These are phyloP conservation scores for Periglandula ipomoeae DNA, from an alignment of 2,329 filamentous ascomycete genomes.

Conservation along the genomic window DNA sequence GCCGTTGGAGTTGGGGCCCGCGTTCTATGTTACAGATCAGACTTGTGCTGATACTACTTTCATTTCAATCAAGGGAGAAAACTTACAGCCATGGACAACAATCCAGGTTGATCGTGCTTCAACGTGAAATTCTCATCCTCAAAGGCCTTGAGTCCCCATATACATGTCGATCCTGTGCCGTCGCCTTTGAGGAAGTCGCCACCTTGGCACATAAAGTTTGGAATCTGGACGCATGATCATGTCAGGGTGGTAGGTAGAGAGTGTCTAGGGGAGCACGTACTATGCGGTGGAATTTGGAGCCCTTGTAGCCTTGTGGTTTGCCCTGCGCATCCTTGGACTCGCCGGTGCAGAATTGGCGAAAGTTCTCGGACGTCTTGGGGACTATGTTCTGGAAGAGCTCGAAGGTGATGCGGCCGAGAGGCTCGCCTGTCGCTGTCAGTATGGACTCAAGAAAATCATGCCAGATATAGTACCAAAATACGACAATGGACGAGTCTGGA, in stretches of 20 bases:
- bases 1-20: constrained; percentile 85
- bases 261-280: constrained; percentile 41
- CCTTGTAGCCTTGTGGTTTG: constrained; percentile 86
- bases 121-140: constrained; percentile 82
- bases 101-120: constrained; percentile 68
- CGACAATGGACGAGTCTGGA: no score
- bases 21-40: constrained; percentile 57
- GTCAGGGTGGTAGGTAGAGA: neutral
- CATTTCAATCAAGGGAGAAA: neutral
- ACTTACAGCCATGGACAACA: constrained; percentile 88
- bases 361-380: constrained; percentile 89
- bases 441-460: no score
- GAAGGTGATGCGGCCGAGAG: constrained; percentile 79
- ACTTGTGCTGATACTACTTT: no score
- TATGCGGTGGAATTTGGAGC: constrained; percentile 87
- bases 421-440: constrained; percentile 59
- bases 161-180: constrained; percentile 78
- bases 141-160: constrained; percentile 80
- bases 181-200: constrained; percentile 93
- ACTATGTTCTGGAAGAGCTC: constrained; percentile 81
- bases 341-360: constrained; percentile 93
- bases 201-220: constrained; percentile 95
- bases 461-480: no score
- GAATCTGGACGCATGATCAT: constrained; percentile 50
- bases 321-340: constrained; percentile 74